A percentile compares a stretch with the other conserved stretches of the same genome.
These are phyloP conservation scores for Microbotryum lychnidis-dioicae DNA, from an alignment of 1,284 basidiomycete genomes.

Conservation along the genomic window DNA sequence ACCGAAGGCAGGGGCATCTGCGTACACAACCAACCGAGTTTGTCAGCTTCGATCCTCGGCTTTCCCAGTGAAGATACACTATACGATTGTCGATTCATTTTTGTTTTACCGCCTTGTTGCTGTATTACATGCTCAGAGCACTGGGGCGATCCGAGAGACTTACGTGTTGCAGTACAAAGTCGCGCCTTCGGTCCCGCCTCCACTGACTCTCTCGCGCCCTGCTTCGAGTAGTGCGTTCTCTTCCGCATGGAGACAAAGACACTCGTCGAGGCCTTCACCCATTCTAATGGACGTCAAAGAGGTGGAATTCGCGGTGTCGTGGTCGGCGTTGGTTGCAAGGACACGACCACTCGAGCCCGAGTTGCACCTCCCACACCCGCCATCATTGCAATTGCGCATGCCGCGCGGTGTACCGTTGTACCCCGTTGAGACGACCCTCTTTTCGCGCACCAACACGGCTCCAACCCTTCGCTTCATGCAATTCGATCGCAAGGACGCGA, in stretches of 20 bases:
- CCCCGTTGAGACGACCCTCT: constrained; percentile 87
- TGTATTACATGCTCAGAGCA: no score
- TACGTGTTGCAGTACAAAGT: constrained; percentile 80
- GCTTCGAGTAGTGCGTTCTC: constrained; percentile 78
- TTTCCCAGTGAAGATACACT: neutral
- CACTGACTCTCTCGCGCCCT: constrained; percentile 26
- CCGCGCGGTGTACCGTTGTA: constrained; percentile 97
- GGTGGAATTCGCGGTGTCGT: constrained; percentile 9
- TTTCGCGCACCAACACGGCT: constrained; percentile 45
- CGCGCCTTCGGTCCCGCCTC: constrained; percentile 51
- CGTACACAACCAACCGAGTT: neutral
- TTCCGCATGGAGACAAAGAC: constrained; percentile 93
- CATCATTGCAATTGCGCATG: constrained; percentile 74
- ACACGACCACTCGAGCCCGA: constrained; percentile 2
- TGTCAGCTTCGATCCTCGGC: neutral
- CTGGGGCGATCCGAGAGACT: constrained; percentile 26
- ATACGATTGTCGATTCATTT: neutral
- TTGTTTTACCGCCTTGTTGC: no score
- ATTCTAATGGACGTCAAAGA: constrained; percentile 17
- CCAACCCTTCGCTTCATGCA: constrained; percentile 67
- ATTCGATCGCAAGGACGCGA: constrained; percentile 80
- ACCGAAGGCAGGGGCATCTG: constrained; percentile 93
- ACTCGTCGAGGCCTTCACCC: constrained; percentile 54
- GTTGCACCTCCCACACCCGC: constrained; percentile 78
- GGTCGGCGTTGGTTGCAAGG: neutral